phyloP scores from a whole-genome alignment of 345 rosid species.

The Aquilaria sinensis region DNA sequence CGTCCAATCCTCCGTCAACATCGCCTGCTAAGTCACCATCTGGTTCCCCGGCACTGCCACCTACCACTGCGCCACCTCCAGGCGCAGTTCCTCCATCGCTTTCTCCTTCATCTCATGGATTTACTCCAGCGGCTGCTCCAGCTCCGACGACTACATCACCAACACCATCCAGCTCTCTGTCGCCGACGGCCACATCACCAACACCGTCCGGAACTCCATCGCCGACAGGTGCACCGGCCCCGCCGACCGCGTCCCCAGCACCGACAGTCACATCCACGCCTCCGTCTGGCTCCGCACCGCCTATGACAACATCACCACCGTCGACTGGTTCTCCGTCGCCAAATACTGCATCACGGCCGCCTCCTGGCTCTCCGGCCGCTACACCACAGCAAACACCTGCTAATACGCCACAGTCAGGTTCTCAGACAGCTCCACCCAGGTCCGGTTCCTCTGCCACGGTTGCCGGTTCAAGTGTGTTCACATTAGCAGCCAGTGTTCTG shows the following conservation, averaged over 20 bases:
- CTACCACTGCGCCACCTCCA: not conserved
- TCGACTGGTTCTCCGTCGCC: not conserved
- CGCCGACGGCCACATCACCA: no score
- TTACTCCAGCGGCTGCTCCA: not conserved
- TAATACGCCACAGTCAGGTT: not conserved
- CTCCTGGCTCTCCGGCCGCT: not conserved
- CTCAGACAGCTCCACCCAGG: not conserved
- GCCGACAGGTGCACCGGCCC: not conserved
- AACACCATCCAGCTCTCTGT: not conserved
- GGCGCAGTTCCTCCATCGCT: not conserved
- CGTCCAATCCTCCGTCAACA: not conserved
- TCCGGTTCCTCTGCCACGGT: constrained; percentile 1
- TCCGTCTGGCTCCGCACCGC: not conserved
- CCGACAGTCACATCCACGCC: not conserved
- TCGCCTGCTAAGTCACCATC: not conserved
- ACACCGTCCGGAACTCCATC: no score
- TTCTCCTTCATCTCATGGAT: not conserved
- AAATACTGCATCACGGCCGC: no score
- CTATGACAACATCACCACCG: not conserved
- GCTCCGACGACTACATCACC: not conserved
- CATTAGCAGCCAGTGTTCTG: not conserved
- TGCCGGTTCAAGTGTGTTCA: not conserved
- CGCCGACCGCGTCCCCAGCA: not conserved
- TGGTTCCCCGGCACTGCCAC: not conserved
- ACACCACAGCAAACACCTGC: not conserved